phyloP scores from a whole-genome alignment of 495 filamentous ascomycete genomes.

The Peziza echinospora region DNA sequence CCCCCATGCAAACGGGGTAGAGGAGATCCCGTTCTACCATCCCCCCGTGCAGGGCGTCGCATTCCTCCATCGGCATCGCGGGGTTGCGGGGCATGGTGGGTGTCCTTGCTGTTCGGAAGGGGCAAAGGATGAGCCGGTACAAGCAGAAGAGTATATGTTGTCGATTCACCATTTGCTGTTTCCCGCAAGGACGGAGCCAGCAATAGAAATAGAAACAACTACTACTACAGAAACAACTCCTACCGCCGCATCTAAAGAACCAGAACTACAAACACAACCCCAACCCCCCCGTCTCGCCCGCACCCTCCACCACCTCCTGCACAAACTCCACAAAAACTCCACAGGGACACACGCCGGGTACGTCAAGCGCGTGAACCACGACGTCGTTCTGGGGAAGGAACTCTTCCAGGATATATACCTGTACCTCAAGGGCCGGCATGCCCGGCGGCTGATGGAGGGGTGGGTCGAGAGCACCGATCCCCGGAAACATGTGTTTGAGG shows the following conservation, averaged over 20 bases:
- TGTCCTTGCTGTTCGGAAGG: too few species aligned
- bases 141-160: constrained; percentile 26
- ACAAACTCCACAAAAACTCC: constrained; percentile 56
- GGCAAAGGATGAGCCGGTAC: constrained; percentile 2
- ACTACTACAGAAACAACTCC: constrained; percentile 7
- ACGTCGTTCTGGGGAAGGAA: constrained; percentile 51
- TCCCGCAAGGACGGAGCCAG: constrained; percentile 23
- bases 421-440: constrained; percentile 58
- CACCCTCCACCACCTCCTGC: constrained; percentile 47
- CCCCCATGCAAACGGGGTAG: constrained; percentile 40
- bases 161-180: constrained; percentile 52
- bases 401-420: constrained; percentile 60
- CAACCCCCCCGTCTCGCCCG: constrained; percentile 35
- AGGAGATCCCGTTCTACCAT: constrained; percentile 68
- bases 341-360: constrained; percentile 39
- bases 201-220: too few species aligned
- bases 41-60: constrained; percentile 50
- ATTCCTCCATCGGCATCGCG: constrained; percentile 50
- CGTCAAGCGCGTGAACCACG: constrained; percentile 53
- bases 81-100: too few species aligned
- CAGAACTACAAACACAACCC: constrained; percentile 7
- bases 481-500: constrained; percentile 83
- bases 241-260: too few species aligned
- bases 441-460: constrained; percentile 34
- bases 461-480: constrained; percentile 83